Conservation (phyloP, 352 stramenopile genomes). For the Phytophthora sojae region DNA sequence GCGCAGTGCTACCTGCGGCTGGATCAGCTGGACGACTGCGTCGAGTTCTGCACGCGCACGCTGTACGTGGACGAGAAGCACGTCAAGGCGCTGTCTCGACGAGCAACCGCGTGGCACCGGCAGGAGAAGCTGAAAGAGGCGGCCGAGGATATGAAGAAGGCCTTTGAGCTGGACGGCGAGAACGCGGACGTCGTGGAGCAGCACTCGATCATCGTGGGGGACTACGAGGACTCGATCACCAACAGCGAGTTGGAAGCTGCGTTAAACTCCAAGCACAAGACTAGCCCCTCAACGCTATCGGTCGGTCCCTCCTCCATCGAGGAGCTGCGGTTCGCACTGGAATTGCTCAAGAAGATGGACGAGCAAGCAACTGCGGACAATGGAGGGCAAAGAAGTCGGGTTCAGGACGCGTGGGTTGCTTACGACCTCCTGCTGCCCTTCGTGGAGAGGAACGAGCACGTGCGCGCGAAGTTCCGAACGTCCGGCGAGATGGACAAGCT, state of each 20-base stretch:
- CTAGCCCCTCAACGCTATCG: neutral
- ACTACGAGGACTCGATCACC: constrained; percentile 66
- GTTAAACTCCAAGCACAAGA: constrained; percentile 5
- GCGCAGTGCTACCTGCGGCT: constrained; percentile 67
- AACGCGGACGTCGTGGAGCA: constrained; percentile 77
- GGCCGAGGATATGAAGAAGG: constrained; percentile 61
- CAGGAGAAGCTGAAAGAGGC: constrained; percentile 61
- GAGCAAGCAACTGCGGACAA: constrained; percentile 15
- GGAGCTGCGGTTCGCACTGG: constrained; percentile 57
- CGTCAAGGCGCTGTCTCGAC: constrained; percentile 78
- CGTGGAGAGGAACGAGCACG: constrained; percentile 55
- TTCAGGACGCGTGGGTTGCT: constrained; percentile 41
- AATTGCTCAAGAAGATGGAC: constrained; percentile 61
- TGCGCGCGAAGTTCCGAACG: constrained; percentile 62
- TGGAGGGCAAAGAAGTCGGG: neutral
- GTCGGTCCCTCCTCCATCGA: constrained; percentile 26
- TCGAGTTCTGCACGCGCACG: constrained; percentile 77
- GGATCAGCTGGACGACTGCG: constrained; percentile 56
- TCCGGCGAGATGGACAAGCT: constrained; percentile 60
- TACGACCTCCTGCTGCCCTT: constrained; percentile 66
- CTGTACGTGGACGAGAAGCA: constrained; percentile 63
- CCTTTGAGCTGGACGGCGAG: constrained; percentile 46
- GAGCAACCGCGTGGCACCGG: constrained; percentile 57
- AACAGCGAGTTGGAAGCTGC: constrained; percentile 42
- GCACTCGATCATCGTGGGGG: constrained; percentile 74